A percentile compares a stretch with the other conserved stretches of the same genome.
Conservation (phyloP, 768 basidiomycete species). For the Coprinellus aureogranulatus region DNA sequence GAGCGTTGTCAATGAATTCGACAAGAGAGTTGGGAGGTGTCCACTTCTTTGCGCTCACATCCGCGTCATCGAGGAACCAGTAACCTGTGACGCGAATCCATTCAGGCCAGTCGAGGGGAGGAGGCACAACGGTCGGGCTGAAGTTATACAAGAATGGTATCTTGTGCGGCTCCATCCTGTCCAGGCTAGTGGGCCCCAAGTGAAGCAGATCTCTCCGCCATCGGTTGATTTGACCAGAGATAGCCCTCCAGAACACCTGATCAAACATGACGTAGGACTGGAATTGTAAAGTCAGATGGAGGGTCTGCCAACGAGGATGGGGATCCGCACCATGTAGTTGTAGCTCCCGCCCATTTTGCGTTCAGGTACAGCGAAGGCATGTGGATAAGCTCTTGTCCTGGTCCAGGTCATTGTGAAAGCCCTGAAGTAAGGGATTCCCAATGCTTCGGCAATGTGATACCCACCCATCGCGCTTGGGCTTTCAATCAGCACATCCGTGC, state of each 20-base stretch:
- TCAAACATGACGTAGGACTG: conserved; percentile 97
- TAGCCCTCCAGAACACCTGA: conserved; percentile 96
- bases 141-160: conserved; percentile 99
- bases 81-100: conserved; percentile 97
- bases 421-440: conserved; percentile 89
- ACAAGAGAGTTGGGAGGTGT: conserved; percentile 76
- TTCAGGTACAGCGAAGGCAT: conserved; percentile 97
- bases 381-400: conserved; percentile 94
- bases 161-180: conserved; percentile 96
- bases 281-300: not conserved
- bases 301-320: conserved; percentile 2
- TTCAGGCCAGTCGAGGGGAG: conserved; percentile 97
- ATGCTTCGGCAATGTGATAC: conserved; percentile 93
- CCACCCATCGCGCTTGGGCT: conserved; percentile 98
- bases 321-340: conserved; percentile 95
- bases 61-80: conserved; percentile 95
- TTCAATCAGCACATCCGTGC: conserved; percentile 89
- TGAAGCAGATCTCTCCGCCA: conserved; percentile 81
- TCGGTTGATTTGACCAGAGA: conserved; percentile 89
- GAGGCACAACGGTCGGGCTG: conserved; percentile 85
- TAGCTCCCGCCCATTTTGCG: conserved; percentile 97
- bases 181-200: conserved; percentile 79
- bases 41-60: conserved; percentile 89
- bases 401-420: conserved; percentile 99
- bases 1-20: conserved; percentile 80